Base-by-base conservation (phyloP, 2,329 filamentous ascomycete genomes). In the Diaporthe vexans region DNA sequence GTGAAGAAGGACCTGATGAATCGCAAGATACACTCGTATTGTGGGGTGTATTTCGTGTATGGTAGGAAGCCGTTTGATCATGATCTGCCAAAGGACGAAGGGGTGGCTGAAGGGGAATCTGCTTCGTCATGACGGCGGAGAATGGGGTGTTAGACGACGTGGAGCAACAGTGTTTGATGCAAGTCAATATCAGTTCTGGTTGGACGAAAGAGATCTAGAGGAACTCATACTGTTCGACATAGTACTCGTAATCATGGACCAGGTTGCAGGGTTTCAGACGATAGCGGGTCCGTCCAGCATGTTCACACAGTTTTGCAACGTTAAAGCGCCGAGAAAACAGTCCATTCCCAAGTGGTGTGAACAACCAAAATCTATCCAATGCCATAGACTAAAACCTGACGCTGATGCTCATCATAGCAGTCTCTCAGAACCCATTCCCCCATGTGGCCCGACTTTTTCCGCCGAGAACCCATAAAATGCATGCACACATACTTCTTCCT, bases 1-100 rank as follows among this genome's bases (percentile, higher is more conserved):
- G 82, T 83, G 2, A 81, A 77, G 75, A 77, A 70, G 48, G 81
- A 82, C 59, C 77, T 83, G 13, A 77, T 70, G 71, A 78, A 82
- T 72, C 81, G 77, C 37, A 78, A 77, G n/a, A 71, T 81, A 0
- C 82, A 83, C 77, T 79, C 80, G 17, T 83, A 83, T 72, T 76
- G 81, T 46, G 79, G 77, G 35, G 75, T 82, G 79, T 83, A 77
- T 77, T 79, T 80, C 11, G 71, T 61, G 0, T 75, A 75, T 21
- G 71, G 74, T 0, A 71, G 74, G 26, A 75, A 71, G 33, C 74
- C 74, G 57, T 52, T 75, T 19, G 43, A 57, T 59, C 43, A 58
- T 9, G 58, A 19, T 7, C 57, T 57, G 69, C 37, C 52, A 8
- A 51, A 17, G 17, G 57, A 40, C 1, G 70, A 63, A 3, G 26